phyloP scores from a whole-genome alignment of 2,329 filamentous ascomycete genomes.

The Pseudonectria buxi region DNA sequence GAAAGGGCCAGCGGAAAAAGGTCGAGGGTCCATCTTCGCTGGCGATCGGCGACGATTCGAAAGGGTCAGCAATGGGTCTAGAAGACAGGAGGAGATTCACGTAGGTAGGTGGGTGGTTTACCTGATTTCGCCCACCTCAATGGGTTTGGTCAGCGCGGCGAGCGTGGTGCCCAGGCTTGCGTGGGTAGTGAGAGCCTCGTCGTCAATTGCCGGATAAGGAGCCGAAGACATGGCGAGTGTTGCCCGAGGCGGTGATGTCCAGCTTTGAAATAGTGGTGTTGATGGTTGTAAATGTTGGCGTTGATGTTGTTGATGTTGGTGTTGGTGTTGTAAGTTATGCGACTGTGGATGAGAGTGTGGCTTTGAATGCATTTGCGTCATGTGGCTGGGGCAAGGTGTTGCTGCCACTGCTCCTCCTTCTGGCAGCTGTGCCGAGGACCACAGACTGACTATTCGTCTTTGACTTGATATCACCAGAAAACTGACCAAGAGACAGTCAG shows the following conservation, averaged over 20 bases:
- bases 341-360: not conserved
- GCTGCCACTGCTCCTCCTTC: too few species aligned
- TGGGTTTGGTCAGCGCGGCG: constrained; percentile 31
- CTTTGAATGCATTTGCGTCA: too few species aligned
- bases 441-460: too few species aligned
- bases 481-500: too few species aligned
- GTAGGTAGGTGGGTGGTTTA: constrained; percentile 10
- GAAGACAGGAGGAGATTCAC: not conserved
- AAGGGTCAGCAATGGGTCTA: constrained; percentile 1
- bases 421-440: too few species aligned
- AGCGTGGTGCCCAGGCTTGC: constrained; percentile 34
- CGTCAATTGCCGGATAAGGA: constrained; percentile 16
- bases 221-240: constrained; percentile 7
- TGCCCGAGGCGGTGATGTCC: too few species aligned
- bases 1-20: constrained; percentile 56
- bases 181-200: constrained; percentile 28
- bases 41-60: constrained; percentile 6
- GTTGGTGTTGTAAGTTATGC: too few species aligned
- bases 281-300: too few species aligned
- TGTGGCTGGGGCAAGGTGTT: too few species aligned
- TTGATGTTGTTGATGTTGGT: not conserved
- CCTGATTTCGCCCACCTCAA: constrained; percentile 38
- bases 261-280: too few species aligned
- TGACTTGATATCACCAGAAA: too few species aligned
- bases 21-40: not conserved